A percentile compares a stretch with the other conserved stretches of the same genome.
phyloP scores from a whole-genome alignment of 306 rosid genomes.

The Medicago ruthenica region DNA sequence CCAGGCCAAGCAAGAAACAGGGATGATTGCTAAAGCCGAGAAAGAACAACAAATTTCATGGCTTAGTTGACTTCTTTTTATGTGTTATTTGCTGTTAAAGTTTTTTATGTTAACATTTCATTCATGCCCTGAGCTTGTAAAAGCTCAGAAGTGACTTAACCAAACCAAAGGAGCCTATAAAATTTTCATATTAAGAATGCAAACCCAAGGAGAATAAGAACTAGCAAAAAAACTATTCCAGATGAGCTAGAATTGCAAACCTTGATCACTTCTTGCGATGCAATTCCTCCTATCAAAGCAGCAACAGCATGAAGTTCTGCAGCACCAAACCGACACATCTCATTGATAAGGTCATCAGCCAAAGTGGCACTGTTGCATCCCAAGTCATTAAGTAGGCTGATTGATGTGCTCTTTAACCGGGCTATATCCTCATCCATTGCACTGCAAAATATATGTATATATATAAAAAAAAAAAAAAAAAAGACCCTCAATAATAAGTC shows the following conservation, averaged over 20 bases:
- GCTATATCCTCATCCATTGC: constrained; percentile 94
- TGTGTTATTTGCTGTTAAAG: not conserved
- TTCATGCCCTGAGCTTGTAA: constrained; percentile 3
- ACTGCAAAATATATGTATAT: constrained; percentile 61
- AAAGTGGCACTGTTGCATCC: constrained; percentile 86
- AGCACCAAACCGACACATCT: constrained; percentile 98
- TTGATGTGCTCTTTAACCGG: constrained; percentile 84
- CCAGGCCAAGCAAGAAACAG: not conserved
- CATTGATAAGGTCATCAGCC: constrained; percentile 94
- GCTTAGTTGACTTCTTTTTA: constrained; percentile 19
- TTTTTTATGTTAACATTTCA: constrained; percentile 16
- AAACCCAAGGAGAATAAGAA: constrained; percentile 7
- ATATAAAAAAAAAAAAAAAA: too few species aligned
- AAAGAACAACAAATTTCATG: constrained; percentile 8
- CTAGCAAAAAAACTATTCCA: constrained; percentile 16
- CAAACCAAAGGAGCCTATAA: constrained; percentile 5
- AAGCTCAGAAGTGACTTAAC: constrained; percentile 27
- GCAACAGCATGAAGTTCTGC: constrained; percentile 93
- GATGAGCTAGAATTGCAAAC: constrained; percentile 48
- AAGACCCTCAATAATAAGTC: constrained; percentile 14
- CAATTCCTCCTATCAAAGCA: constrained; percentile 95
- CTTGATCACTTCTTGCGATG: constrained; percentile 98
- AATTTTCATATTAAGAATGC: constrained; percentile 7
- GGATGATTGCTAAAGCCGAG: constrained; percentile 6
- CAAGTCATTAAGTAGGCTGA: constrained; percentile 77